phyloP scores from a whole-genome alignment of 305 asterid genomes.

The Plantago coronopus region DNA sequence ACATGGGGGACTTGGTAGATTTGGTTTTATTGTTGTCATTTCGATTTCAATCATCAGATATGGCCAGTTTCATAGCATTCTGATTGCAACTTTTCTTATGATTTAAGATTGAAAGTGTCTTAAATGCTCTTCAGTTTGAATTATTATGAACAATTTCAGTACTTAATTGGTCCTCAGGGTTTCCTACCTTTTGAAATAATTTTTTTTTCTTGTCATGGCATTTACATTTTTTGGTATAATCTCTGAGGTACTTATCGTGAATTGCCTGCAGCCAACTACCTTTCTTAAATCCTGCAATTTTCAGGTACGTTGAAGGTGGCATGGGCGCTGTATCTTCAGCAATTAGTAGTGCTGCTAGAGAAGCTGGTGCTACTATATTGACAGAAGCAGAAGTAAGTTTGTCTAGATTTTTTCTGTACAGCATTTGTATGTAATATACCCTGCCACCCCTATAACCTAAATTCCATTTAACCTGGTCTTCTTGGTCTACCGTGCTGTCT shows the following conservation, averaged over 20 bases:
- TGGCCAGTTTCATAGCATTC: not conserved
- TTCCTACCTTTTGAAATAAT: too few species aligned
- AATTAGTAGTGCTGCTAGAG: slow-evolving; percentile 68
- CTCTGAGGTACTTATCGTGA: too few species aligned
- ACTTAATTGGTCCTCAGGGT: too few species aligned
- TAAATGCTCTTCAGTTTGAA: too few species aligned
- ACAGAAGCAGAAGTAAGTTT: slow-evolving; percentile 75
- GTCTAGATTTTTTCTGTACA: slow-evolving; percentile 14
- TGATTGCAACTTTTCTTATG: not conserved
- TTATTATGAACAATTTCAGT: too few species aligned
- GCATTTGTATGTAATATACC: too few species aligned
- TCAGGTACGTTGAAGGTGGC: slow-evolving; percentile 95
- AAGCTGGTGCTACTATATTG: slow-evolving; percentile 81
- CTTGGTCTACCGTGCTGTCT: too few species aligned
- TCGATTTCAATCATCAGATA: not conserved
- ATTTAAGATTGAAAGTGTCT: not conserved
- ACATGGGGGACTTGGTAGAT: not conserved
- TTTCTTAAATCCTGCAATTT: slow-evolving; percentile 23
- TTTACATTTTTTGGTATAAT: too few species aligned
- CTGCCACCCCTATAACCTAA: too few species aligned
- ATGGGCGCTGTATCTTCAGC: slow-evolving; percentile 94
- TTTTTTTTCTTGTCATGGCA: too few species aligned
- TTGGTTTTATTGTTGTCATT: not conserved
- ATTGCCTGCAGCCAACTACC: not conserved
- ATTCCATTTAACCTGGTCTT: too few species aligned